Percentiles rank a stretch among this genome's conserved stretches.
phyloP scores from a whole-genome alignment of 1,284 basidiomycete genomes.

The Vanrija humicola region DNA sequence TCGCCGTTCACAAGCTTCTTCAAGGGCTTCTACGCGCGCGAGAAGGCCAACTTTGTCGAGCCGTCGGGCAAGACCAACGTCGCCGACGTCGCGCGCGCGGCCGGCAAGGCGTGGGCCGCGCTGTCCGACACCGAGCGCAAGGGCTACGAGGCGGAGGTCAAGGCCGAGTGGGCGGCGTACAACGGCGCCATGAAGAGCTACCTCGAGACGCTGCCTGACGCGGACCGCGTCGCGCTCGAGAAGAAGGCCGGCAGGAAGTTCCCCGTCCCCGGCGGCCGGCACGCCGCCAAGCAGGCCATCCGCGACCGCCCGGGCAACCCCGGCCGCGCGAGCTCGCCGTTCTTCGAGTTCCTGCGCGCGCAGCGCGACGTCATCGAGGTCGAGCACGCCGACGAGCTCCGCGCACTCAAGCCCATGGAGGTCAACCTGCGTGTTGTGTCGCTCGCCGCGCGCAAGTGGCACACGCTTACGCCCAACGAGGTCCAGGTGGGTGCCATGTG shows the following conservation, averaged over 20 bases:
- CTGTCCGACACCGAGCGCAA: slow-evolving; percentile 11
- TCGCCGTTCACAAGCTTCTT: slow-evolving; percentile 31
- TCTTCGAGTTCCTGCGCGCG: slow-evolving; percentile 23
- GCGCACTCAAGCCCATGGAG: too few relatives aligned
- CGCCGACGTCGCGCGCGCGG: slow-evolving; percentile 4
- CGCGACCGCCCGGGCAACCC: slow-evolving; percentile 25
- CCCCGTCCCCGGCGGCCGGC: slow-evolving; percentile 23
- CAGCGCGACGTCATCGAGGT: too few relatives aligned
- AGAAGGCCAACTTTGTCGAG: slow-evolving; percentile 4
- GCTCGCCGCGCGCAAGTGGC: too few relatives aligned
- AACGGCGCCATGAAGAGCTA: slow-evolving; percentile 15
- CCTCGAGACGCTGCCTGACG: slow-evolving; percentile 10
- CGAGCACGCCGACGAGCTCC: too few relatives aligned
- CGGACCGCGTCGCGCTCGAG: slow-evolving; percentile 21
- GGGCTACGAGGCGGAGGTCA: slow-evolving; percentile 9
- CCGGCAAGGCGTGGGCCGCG: slow-evolving; percentile 22
- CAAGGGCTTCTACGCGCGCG: slow-evolving; percentile 8
- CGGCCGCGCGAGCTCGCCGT: slow-evolving; percentile 27
- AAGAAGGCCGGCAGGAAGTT: slow-evolving; percentile 25
- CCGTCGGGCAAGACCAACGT: slow-evolving; percentile 21
- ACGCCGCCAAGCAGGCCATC: slow-evolving; percentile 8
- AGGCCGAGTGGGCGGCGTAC: slow-evolving; percentile 11
- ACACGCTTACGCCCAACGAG: too few relatives aligned
- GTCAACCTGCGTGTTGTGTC: too few relatives aligned
- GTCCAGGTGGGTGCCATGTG: too few relatives aligned